These are phyloP conservation scores for Antitrichia curtipendula DNA, from an alignment of 225 moss, liverwort and hornwort species.

Conservation along the genomic window DNA sequence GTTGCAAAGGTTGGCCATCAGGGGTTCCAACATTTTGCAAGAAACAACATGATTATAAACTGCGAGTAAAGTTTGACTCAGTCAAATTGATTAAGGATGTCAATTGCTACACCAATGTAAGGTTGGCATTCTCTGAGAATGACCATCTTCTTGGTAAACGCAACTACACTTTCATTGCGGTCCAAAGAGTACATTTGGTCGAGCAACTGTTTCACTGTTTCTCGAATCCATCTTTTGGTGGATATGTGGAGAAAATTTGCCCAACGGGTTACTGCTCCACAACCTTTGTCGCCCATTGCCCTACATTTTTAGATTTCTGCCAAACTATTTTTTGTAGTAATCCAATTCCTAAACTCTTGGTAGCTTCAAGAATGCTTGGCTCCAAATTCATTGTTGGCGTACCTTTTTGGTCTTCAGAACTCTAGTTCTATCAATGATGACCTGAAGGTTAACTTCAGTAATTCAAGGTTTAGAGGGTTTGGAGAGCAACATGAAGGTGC, in stretches of 20 bases:
- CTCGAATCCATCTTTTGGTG: neutral
- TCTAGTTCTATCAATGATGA: no score
- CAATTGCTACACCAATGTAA: neutral
- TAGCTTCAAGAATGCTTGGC: neutral
- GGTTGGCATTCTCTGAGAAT: neutral
- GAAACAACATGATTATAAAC: neutral
- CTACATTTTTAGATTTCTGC: neutral
- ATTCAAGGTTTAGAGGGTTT: no score
- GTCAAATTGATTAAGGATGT: neutral
- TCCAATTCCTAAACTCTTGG: neutral
- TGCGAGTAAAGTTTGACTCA: neutral
- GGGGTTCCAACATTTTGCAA: no score
- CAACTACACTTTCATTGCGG: neutral
- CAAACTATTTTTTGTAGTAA: accelerated
- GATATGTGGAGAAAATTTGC: neutral
- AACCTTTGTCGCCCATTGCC: neutral
- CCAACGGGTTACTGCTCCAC: neutral
- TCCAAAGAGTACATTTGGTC: neutral
- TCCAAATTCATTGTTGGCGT: neutral
- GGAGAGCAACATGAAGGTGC: neutral
- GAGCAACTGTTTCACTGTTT: neutral
- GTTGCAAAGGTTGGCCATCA: neutral
- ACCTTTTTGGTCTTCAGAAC: neutral
- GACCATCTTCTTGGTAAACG: neutral
- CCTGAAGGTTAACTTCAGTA: neutral